These are phyloP conservation scores for Blepharisma stoltei DNA, from an alignment of 73 alveolate species.

Conservation along the genomic window DNA sequence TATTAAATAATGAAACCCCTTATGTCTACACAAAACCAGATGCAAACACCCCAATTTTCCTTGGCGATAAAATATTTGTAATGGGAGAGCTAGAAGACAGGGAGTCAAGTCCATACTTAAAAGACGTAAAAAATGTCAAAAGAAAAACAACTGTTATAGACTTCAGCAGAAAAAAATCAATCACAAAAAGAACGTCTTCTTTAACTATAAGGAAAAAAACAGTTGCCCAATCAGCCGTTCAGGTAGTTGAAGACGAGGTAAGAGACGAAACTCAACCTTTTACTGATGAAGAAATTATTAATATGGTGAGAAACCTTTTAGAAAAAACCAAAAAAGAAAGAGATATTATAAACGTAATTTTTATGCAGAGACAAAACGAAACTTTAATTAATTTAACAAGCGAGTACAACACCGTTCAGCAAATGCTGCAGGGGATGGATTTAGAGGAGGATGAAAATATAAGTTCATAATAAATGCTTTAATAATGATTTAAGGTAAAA, in stretches of 20 bases:
- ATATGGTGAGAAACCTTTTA: neutral
- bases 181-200: neutral
- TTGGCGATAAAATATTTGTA: conserved; percentile 17
- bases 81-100: conserved; percentile 11
- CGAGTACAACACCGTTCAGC: neutral
- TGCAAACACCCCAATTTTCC: neutral
- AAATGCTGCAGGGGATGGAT: neutral
- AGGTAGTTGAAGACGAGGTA: conserved; percentile 2
- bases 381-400: conserved; percentile 11
- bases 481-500: too few relatives aligned
- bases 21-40: conserved; percentile 48
- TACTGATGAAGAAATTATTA: conserved; percentile 16
- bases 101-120: neutral
- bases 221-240: neutral
- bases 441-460: too few relatives aligned
- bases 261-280: neutral
- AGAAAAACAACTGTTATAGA: neutral
- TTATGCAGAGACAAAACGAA: neutral
- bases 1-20: conserved; percentile 29
- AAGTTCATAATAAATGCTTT: too few relatives aligned
- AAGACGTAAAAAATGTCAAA: neutral
- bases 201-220: neutral
- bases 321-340: conserved; percentile 23
- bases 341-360: neutral
- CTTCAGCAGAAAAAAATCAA: neutral